Evolutionary conservation across 1,284 basidiomycete genomes (phyloP).

Genomic region (Schizophyllum amplum): DNA sequence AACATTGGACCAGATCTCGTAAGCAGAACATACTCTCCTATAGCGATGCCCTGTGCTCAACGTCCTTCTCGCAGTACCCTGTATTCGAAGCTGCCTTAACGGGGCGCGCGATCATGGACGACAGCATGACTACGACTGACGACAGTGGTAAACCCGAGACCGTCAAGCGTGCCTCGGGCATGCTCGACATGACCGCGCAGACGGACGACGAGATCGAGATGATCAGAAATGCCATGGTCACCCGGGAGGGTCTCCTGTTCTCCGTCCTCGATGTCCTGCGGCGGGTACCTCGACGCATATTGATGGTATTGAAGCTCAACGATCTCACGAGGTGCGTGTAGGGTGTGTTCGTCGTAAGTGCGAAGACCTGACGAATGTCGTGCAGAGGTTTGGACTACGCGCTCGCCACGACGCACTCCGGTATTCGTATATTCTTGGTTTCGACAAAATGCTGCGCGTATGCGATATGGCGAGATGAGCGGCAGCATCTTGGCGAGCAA

Average conservation of each 20-base stretch:
- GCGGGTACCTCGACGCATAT: conserved; percentile 73
- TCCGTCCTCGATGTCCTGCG: conserved; percentile 83
- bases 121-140: conserved; percentile 37
- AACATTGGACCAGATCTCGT: conserved; percentile 86
- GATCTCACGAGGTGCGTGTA: conserved; percentile 63
- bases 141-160: conserved; percentile 19
- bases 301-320: conserved; percentile 85
- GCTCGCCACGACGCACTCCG: conserved; percentile 65
- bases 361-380: neutral
- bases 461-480: conserved; percentile 82
- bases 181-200: conserved; percentile 68
- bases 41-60: conserved; percentile 13
- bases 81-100: conserved; percentile 84
- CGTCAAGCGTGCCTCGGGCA: conserved; percentile 57
- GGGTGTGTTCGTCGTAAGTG: neutral
- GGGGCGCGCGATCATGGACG: conserved; percentile 58
- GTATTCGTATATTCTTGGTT: conserved; percentile 85
- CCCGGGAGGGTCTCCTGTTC: conserved; percentile 72
- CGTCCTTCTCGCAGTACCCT: conserved; percentile 45
- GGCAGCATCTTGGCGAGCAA: conserved; percentile 40
- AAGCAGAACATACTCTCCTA: conserved; percentile 17
- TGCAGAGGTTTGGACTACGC: conserved; percentile 62
- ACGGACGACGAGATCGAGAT: conserved; percentile 68
- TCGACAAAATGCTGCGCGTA: conserved; percentile 85
- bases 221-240: conserved; percentile 73